Evolutionary conservation across 495 filamentous ascomycete species (phyloP).

Genomic region (Neurospora sp.): DNA sequence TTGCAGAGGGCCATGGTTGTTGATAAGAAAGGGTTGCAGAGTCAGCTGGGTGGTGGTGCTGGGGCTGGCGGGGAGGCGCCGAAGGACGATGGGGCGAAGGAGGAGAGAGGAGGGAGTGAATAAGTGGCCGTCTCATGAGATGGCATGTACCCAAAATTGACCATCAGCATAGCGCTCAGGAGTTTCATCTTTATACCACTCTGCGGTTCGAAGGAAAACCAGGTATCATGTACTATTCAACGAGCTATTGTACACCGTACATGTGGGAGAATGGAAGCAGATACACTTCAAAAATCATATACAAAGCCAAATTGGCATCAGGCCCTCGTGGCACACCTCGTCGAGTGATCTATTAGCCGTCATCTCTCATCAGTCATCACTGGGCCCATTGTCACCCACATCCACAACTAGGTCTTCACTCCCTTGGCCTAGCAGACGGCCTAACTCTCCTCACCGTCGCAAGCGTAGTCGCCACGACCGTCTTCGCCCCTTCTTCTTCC

Average conservation of each 20-base stretch:
- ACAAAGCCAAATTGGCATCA: not conserved
- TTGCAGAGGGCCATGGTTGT: constrained; percentile 70
- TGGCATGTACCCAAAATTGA: not conserved
- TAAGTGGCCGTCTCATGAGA: not conserved
- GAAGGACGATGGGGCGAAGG: not conserved
- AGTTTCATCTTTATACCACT: not conserved
- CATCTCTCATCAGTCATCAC: not conserved
- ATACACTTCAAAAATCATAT: not conserved
- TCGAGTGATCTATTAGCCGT: not conserved
- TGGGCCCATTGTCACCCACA: too few species aligned
- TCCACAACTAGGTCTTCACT: not conserved
- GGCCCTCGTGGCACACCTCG: not conserved
- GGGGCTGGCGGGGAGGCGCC: not conserved
- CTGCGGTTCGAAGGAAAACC: not conserved
- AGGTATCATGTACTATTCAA: not conserved
- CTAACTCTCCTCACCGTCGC: not conserved
- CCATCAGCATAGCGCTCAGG: not conserved
- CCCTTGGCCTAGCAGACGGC: not conserved
- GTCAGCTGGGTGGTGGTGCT: constrained; percentile 38
- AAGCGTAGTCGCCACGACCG: not conserved
- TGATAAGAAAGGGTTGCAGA: constrained; percentile 58
- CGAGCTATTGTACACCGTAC: not conserved
- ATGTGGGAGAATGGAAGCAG: not conserved
- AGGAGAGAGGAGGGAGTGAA: not conserved
- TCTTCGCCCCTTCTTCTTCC: not conserved